phyloP scores from a whole-genome alignment of 176 grass and related monocot genomes.

The Canna indica region DNA sequence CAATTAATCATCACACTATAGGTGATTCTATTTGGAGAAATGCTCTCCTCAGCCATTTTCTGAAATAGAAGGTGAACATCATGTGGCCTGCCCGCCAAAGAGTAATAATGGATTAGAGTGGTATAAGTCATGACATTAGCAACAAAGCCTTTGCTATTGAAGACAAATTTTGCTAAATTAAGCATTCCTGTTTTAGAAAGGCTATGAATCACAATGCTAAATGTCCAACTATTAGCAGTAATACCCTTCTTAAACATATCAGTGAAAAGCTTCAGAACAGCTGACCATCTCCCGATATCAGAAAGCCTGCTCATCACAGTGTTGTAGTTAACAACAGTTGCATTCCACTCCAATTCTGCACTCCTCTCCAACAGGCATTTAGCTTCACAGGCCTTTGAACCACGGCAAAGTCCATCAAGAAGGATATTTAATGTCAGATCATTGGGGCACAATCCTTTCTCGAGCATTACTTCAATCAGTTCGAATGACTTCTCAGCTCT shows the following conservation, averaged over 20 bases:
- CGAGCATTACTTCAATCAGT: conserved; percentile 56
- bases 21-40: conserved; percentile 43
- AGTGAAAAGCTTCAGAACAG: conserved; percentile 57
- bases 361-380: conserved; percentile 60
- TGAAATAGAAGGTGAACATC: conserved; percentile 40
- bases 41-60: conserved; percentile 43
- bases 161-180: conserved; percentile 32
- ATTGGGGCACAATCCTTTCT: conserved; percentile 43
- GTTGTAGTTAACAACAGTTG: conserved; percentile 72
- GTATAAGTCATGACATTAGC: conserved; percentile 55
- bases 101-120: conserved; percentile 56
- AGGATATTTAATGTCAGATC: conserved; percentile 84
- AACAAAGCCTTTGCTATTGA: conserved; percentile 42
- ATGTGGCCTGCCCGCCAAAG: conserved; percentile 27
- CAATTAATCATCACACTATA: conserved; percentile 49
- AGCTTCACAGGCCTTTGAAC: conserved; percentile 39
- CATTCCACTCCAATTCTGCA: conserved; percentile 45
- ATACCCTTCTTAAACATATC: conserved; percentile 80
- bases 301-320: conserved; percentile 83
- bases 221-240: conserved; percentile 67
- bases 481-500: conserved; percentile 45
- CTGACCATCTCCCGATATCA: conserved; percentile 39
- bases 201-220: conserved; percentile 61
- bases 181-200: conserved; percentile 53
- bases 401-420: conserved; percentile 60